These are phyloP conservation scores for Epichloe uncinata DNA, from an alignment of 2,329 filamentous ascomycete species.

Conservation along the genomic window DNA sequence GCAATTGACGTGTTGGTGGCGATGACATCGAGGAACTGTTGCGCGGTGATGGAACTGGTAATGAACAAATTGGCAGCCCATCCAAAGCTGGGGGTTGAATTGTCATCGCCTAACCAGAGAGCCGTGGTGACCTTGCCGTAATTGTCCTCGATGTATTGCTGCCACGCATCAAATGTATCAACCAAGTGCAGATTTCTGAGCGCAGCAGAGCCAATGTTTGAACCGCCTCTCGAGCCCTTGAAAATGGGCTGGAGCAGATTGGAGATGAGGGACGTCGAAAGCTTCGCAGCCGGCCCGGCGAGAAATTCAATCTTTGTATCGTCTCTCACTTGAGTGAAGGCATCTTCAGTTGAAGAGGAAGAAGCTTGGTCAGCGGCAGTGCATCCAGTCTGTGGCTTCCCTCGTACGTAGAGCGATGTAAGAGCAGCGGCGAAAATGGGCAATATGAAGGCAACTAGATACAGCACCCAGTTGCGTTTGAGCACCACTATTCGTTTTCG, in stretches of 20 bases:
- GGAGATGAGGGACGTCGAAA: slow-evolving; percentile 19
- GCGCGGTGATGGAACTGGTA: slow-evolving; percentile 44
- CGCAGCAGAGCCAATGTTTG: slow-evolving; percentile 9
- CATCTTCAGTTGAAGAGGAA: slow-evolving; percentile 24
- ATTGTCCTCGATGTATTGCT: slow-evolving; percentile 45
- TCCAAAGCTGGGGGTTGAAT: slow-evolving; percentile 47
- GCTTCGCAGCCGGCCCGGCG: slow-evolving; percentile 22
- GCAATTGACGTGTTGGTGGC: slow-evolving; percentile 55
- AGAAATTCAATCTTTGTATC: slow-evolving; percentile 14
- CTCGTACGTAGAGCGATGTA: slow-evolving; percentile 60
- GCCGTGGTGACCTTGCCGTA: slow-evolving; percentile 61
- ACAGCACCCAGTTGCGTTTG: slow-evolving; percentile 65
- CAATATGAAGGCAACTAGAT: slow-evolving; percentile 59
- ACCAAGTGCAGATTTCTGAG: slow-evolving; percentile 35
- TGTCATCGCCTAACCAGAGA: slow-evolving; percentile 57
- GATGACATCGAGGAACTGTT: slow-evolving; percentile 54
- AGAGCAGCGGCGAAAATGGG: slow-evolving; percentile 70
- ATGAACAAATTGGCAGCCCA: slow-evolving; percentile 53
- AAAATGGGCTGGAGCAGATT: slow-evolving; percentile 29
- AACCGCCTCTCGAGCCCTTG: slow-evolving; percentile 11
- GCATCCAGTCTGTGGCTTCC: slow-evolving; percentile 39
- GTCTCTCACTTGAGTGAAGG: slow-evolving; percentile 23
- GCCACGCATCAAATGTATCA: slow-evolving; percentile 55
- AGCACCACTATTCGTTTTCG: slow-evolving; percentile 66
- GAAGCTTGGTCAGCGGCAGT: slow-evolving; percentile 34